Conservation (phyloP, 306 rosid species). For the Quillaja saponaria region DNA sequence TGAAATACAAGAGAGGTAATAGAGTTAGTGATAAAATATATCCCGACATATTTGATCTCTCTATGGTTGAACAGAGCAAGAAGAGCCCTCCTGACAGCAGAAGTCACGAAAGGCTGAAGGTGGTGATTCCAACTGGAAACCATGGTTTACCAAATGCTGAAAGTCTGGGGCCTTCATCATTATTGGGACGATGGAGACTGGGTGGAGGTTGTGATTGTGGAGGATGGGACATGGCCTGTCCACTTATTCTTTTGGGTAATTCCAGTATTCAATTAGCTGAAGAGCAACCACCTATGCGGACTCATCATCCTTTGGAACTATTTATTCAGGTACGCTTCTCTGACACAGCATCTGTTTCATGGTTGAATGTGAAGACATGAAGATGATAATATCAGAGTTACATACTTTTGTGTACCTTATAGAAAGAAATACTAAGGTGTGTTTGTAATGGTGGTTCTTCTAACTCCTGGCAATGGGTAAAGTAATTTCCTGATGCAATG, state of each 20-base stretch:
- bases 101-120: conserved; percentile 62
- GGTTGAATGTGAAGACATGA: conserved; percentile 13
- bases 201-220: conserved; percentile 99
- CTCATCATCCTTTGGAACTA: conserved; percentile 60
- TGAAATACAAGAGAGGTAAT: conserved; percentile 50
- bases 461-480: too few species aligned
- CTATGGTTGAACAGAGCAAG: conserved; percentile 44
- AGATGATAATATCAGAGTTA: neutral
- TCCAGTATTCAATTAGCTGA: conserved; percentile 50
- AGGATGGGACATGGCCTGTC: conserved; percentile 99
- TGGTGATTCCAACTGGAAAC: conserved; percentile 76
- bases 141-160: conserved; percentile 73
- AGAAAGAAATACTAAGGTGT: too few species aligned
- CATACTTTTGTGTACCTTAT: conserved; percentile 5
- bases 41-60: conserved; percentile 40
- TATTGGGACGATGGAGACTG: conserved; percentile 78
- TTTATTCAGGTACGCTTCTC: conserved; percentile 69
- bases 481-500: too few species aligned
- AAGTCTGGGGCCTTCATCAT: conserved; percentile 65
- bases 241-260: conserved; percentile 73
- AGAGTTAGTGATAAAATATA: conserved; percentile 32
- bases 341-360: conserved; percentile 26
- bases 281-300: conserved; percentile 50
- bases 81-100: conserved; percentile 33
- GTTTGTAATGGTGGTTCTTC: too few species aligned